phyloP scores from a whole-genome alignment of 1,139 yeast genomes.

The Debaryomyces sp. region DNA sequence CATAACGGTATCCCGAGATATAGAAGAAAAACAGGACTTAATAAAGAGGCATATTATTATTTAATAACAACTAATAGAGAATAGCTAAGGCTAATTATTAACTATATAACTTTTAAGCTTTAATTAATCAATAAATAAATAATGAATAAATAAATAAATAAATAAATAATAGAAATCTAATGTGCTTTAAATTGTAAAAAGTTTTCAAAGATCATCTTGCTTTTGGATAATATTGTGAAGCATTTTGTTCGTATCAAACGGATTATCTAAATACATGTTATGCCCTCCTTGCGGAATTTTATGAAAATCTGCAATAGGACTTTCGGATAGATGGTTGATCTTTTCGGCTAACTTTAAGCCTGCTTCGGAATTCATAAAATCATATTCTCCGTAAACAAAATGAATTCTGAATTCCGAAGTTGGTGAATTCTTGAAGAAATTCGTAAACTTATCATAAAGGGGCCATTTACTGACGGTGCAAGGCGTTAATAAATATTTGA shows the following conservation, averaged over 20 bases:
- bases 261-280: slow-evolving; percentile 50
- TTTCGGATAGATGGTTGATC: slow-evolving; percentile 24
- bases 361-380: slow-evolving; percentile 83
- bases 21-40: too few species aligned
- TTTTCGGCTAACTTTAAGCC: slow-evolving; percentile 55
- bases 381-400: slow-evolving; percentile 78
- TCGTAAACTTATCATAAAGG: slow-evolving; percentile 60
- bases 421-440: slow-evolving; percentile 21
- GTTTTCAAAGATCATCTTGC: not conserved
- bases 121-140: too few species aligned
- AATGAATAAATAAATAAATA: not conserved
- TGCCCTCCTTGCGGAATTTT: slow-evolving; percentile 48
- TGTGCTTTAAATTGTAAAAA: not conserved
- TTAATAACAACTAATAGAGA: too few species aligned
- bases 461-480: slow-evolving; percentile 81
- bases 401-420: slow-evolving; percentile 41
- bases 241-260: slow-evolving; percentile 53
- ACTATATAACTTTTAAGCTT: too few species aligned
- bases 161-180: not conserved
- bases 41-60: too few species aligned
- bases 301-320: slow-evolving; percentile 23
- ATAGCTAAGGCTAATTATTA: too few species aligned
- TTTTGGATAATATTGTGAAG: not conserved
- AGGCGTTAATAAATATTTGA: slow-evolving; percentile 67
- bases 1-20: too few species aligned